Base-by-base conservation (phyloP, 345 rosid species). In the Erodium maritimum region DNA sequence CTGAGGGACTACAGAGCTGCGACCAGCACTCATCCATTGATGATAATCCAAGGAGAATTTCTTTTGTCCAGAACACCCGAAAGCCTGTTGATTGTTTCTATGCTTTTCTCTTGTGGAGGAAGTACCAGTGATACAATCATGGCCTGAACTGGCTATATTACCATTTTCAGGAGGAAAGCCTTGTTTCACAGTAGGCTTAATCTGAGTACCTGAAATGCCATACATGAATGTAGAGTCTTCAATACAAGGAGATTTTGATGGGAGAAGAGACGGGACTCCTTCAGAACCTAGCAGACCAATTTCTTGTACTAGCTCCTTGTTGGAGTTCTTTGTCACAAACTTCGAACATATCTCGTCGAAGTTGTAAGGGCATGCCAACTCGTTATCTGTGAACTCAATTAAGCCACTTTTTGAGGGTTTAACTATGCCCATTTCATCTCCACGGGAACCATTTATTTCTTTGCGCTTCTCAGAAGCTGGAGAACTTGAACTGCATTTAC, bases 221-320 rank as follows among this genome's bases (percentile, higher is more conserved):
- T 20, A 48, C 59, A 73, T 63, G 57, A 77, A 74, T 24, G 69
- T 60, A 58, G 87, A 74, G 67, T 86, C 93, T 58, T 74, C 58
- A 57, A 76, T 69, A 69, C 60, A 75, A 62, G 81, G 73, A 68
- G 85, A 73, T 60, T 65, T 62, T 25, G 79, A 69, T 20, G 83
- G 73, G 61, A 87, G 66, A 67, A 93, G 73, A 54, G 84, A 74
- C 14, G 87, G 90, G 71, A 71, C 65, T 61, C 99, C 95, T 60
- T 78, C 76, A 19, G 90, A 79, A 64, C 99, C 81, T 17, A 89
- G 80, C 68, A 93, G 86, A 65, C 99, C 99, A 21, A 93, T 85
- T 67, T 77, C 87, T 71, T 73, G 76, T 24, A 89, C 89, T 76
- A 93, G 72, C 57, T 89, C 91, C 79, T 79, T 82, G 78, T 79